These are phyloP conservation scores for Aspergillus niger DNA, from an alignment of 2,329 filamentous ascomycete genomes.

Conservation along the genomic window DNA sequence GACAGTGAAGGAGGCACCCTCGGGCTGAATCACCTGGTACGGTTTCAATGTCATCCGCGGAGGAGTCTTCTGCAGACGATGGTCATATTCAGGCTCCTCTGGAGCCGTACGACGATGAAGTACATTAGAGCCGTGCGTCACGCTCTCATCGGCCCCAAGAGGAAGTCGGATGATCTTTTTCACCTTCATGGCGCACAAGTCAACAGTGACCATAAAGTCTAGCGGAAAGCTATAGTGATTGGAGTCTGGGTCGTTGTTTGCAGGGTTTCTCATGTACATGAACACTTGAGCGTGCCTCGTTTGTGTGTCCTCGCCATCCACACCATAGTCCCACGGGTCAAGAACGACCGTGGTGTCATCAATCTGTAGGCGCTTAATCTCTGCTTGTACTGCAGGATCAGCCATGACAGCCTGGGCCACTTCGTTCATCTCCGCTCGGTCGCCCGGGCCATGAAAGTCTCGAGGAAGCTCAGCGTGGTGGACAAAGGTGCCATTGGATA, in stretches of 20 bases:
- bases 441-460: neutral
- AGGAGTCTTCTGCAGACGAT: slow-evolving; percentile 24
- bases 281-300: neutral
- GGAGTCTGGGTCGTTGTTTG: slow-evolving; percentile 38
- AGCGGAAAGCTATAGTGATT: slow-evolving; percentile 62
- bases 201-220: slow-evolving; percentile 55
- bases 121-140: slow-evolving; percentile 16
- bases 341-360: neutral
- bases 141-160: slow-evolving; percentile 42
- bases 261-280: slow-evolving; percentile 4
- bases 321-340: slow-evolving; percentile 10
- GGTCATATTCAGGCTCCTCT: slow-evolving; percentile 37
- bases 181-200: slow-evolving; percentile 49
- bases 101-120: slow-evolving; percentile 25
- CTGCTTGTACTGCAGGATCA: neutral
- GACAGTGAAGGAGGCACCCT: slow-evolving; percentile 38
- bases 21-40: slow-evolving; percentile 39
- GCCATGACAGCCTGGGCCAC: neutral
- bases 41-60: slow-evolving; percentile 38
- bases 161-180: slow-evolving; percentile 55
- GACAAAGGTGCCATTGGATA: neutral
- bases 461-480: neutral
- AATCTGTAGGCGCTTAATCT: neutral
- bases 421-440: neutral
- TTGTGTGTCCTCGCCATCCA: neutral